Evolutionary conservation across 73 alveolate species (phyloP), one percentile per base, ranked within the genome.

Genomic region (Paramecium sexaurelia): DNA sequence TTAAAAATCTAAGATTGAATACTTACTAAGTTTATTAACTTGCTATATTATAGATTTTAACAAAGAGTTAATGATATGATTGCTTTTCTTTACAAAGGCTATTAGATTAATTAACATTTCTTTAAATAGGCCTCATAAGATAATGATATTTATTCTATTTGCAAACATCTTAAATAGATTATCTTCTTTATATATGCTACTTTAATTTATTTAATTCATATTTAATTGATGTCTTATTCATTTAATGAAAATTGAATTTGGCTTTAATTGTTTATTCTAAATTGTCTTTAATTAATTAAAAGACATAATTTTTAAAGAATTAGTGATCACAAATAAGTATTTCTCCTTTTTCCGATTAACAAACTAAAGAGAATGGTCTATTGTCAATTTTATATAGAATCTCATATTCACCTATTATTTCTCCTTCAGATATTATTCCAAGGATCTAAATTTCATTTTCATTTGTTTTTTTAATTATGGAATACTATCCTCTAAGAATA

Each of bases 261-360:
- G 83, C 83, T 61, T 61, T 27, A 10, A 61, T 61, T 6, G 83
- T 32, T 61, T 61, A 61, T 61, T 61, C 83, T 61, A 61, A 11
- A n/a, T 61, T 61, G 6, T 61, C 83, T 61, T 45, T 24, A 29
- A 61, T 61, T 26, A 61, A 61, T 29, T 61, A 11, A 24, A 29
- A 61, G 26, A 61, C 83, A 29, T 61, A 61, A 13, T 32, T 32
- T 61, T 22, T 20, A 61, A 61, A 61, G 3, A 61, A 61, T 61
- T 61, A 24, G 19, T 41, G 1, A 61, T 61, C 83, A 29, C 83
- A 61, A 11, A 32, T 32, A 27, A 61, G 39, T 3, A 61, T 6
- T 13, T 61, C 83, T 0, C 83, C 83, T 29, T 32, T 61, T 61
- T 61, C 83, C 0, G 83, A 61, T 29, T 29, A 29, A 10, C 83